Conservation (phyloP, 768 basidiomycete species). For the Hygrophorus pudorinus region DNA sequence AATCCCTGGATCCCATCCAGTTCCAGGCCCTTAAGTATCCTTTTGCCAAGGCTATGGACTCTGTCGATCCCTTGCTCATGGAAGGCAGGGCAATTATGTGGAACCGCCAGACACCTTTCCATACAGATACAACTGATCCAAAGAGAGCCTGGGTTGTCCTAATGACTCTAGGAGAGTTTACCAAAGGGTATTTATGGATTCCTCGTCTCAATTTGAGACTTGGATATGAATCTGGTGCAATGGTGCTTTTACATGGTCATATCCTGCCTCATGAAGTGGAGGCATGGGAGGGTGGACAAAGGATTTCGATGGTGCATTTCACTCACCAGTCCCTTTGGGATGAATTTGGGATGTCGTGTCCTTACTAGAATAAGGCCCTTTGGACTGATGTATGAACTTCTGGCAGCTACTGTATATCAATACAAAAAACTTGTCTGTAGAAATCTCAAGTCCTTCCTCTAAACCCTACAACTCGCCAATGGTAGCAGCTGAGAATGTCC, state of each 20-base stretch:
- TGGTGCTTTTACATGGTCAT: conserved; percentile 10
- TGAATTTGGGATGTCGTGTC: conserved; percentile 5
- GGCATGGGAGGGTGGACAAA: conserved; percentile 11
- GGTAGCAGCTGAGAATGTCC: too few relatives aligned
- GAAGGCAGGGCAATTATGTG: conserved; percentile 12
- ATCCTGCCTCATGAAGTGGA: conserved; percentile 13
- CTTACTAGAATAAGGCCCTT: too few relatives aligned
- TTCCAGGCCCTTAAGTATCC: conserved; percentile 7
- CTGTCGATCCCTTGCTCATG: conserved; percentile 10
- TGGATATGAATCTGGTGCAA: conserved; percentile 7
- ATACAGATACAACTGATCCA: conserved; percentile 11
- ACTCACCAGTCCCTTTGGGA: conserved; percentile 12
- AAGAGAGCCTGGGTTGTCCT: conserved; percentile 8
- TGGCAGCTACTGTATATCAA: too few relatives aligned
- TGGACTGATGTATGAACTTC: too few relatives aligned
- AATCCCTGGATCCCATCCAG: conserved; percentile 5
- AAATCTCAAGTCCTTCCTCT: too few relatives aligned
- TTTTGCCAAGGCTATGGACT: neutral
- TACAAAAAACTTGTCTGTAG: too few relatives aligned
- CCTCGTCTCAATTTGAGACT: conserved; percentile 7
- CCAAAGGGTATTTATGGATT: conserved; percentile 8
- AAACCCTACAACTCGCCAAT: too few relatives aligned
- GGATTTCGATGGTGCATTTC: conserved; percentile 12
- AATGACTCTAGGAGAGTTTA: conserved; percentile 5
- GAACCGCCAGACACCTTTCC: conserved; percentile 10